Conservation (phyloP, 805 yeast genomes). For the Grigorovia yakushimaensis region DNA sequence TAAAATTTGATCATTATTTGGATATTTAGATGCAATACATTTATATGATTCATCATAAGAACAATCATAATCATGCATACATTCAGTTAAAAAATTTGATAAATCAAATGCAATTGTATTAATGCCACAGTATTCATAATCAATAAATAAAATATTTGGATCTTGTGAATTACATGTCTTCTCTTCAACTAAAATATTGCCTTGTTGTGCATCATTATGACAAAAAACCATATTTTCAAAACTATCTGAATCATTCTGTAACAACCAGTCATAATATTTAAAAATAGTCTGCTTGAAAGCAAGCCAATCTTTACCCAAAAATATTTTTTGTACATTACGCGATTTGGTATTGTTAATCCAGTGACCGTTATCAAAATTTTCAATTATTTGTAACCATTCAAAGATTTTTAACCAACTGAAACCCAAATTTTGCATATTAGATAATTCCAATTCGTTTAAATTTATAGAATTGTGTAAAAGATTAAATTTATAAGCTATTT, state of each 20-base stretch:
- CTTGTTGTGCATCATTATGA: slow-evolving; percentile 93
- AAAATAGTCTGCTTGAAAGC: slow-evolving; percentile 37
- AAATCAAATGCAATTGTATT: slow-evolving; percentile 78
- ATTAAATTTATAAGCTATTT: slow-evolving; percentile 86
- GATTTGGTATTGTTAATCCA: slow-evolving; percentile 24
- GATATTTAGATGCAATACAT: slow-evolving; percentile 43
- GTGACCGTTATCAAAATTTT: slow-evolving; percentile 19
- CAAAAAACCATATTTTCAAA: slow-evolving; percentile 49
- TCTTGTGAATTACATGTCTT: slow-evolving; percentile 35
- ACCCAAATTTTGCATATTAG: slow-evolving; percentile 42
- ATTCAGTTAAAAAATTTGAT: slow-evolving; percentile 84
- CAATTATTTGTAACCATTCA: slow-evolving; percentile 53
- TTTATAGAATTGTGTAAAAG: slow-evolving; percentile 72
- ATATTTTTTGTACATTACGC: slow-evolving; percentile 26
- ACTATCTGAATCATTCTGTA: slow-evolving; percentile 1
- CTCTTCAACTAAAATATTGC: slow-evolving; percentile 57
- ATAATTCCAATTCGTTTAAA: slow-evolving; percentile 43
- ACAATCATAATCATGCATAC: slow-evolving; percentile 83
- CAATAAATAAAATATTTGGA: slow-evolving; percentile 69
- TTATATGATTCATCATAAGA: slow-evolving; percentile 35
- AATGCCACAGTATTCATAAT: slow-evolving; percentile 86
- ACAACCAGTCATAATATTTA: slow-evolving; percentile 53
- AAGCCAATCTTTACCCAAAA: slow-evolving; percentile 31
- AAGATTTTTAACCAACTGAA: slow-evolving; percentile 51
- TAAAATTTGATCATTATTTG: slow-evolving; percentile 53